These are phyloP conservation scores for Cardamine chenopodiifolia DNA, from an alignment of 345 rosid genomes.

Conservation along the genomic window DNA sequence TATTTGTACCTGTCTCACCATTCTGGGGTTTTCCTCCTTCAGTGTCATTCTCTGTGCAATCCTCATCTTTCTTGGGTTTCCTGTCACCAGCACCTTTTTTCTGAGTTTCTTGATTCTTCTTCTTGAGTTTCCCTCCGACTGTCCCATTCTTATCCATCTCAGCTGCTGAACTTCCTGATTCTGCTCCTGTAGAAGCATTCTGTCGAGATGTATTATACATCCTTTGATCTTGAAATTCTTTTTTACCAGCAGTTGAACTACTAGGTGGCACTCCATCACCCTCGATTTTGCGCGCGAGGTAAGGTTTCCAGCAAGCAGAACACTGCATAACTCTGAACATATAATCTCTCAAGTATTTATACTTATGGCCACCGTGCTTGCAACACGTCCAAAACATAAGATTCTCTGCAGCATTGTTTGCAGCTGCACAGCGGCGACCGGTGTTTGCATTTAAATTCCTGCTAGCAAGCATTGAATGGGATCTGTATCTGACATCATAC, in stretches of 20 bases:
- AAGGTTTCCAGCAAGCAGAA: conserved; percentile 53
- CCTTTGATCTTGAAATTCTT: conserved; percentile 45
- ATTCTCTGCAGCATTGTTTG: conserved; percentile 42
- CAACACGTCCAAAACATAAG: conserved; percentile 66
- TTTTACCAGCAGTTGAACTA: conserved; percentile 39
- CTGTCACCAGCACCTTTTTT: conserved; percentile 36
- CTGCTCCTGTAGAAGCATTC: conserved; percentile 38
- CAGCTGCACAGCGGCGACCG: conserved; percentile 38
- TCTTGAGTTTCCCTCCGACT: conserved; percentile 13
- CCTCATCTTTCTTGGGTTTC: conserved; percentile 45
- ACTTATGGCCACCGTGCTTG: conserved; percentile 53
- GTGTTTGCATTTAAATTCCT: conserved; percentile 48
- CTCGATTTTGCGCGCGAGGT: conserved; percentile 49
- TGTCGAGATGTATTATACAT: conserved; percentile 41
- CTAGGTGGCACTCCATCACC: conserved; percentile 44
- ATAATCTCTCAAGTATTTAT: conserved; percentile 46
- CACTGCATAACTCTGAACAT: conserved; percentile 53
- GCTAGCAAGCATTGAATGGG: conserved; percentile 27
- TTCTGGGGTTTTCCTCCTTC: conserved; percentile 25
- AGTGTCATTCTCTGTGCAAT: conserved; percentile 35
- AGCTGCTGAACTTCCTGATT: conserved; percentile 29
- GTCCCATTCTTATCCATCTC: conserved; percentile 27
- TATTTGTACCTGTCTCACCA: conserved; percentile 18
- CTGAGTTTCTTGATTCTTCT: conserved; percentile 19
- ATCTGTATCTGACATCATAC: conserved; percentile 59